Percentiles rank a stretch among this genome's conserved stretches.
Evolutionary conservation across 106 monocot species (phyloP).

Genomic region (Agapanthus africanus): DNA sequence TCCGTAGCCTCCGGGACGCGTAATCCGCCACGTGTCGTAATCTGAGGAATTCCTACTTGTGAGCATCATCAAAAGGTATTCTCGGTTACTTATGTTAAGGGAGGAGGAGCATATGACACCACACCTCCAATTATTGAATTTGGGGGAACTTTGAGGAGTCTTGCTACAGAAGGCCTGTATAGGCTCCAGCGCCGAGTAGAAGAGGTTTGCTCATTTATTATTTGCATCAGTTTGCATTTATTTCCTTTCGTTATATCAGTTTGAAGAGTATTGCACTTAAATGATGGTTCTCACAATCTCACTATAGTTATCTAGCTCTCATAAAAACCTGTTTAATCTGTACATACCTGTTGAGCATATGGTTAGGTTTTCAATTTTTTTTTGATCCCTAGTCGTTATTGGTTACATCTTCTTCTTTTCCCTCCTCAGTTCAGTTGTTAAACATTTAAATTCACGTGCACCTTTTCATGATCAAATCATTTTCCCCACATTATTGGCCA

Average conservation of each 20-base stretch:
- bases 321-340: not conserved
- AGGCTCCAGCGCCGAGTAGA: constrained; percentile 33
- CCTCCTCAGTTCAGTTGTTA: too few relatives aligned
- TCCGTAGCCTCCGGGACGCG: too few relatives aligned
- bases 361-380: too few relatives aligned
- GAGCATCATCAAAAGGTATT: too few relatives aligned
- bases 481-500: too few relatives aligned
- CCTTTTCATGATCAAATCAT: too few relatives aligned
- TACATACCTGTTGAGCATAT: too few relatives aligned
- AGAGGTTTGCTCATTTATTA: constrained; percentile 33
- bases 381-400: too few relatives aligned
- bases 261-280: not conserved
- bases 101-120: constrained; percentile 23
- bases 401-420: too few relatives aligned
- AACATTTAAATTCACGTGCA: too few relatives aligned
- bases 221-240: not conserved
- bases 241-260: not conserved
- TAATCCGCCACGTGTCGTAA: too few relatives aligned
- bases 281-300: not conserved
- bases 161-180: constrained; percentile 53
- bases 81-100: constrained; percentile 54
- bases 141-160: constrained; percentile 67
- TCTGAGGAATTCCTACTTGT: too few relatives aligned
- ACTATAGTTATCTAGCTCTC: not conserved
- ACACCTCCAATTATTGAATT: constrained; percentile 47